These are phyloP conservation scores for Trichoderma hamatum DNA, from an alignment of 2,329 filamentous ascomycete species.

Conservation along the genomic window DNA sequence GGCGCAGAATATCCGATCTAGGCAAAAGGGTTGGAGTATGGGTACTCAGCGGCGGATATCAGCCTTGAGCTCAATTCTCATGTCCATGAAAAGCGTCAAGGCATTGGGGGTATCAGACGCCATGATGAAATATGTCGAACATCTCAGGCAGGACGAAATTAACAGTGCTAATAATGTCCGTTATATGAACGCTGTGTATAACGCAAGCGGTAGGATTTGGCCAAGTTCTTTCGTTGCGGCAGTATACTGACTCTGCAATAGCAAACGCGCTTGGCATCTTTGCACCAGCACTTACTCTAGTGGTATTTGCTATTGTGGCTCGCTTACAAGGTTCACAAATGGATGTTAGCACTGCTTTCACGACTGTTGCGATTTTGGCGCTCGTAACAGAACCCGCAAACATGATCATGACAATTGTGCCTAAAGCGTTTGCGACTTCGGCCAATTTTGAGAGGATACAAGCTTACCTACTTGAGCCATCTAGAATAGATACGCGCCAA, in stretches of 20 bases:
- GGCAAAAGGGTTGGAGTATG: constrained; percentile 45
- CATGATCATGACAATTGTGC: constrained; percentile 49
- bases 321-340: constrained; percentile 31
- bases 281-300: constrained; percentile 43
- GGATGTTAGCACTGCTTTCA: constrained; percentile 45
- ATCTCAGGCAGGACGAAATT: constrained; percentile 39
- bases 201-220: constrained; percentile 41
- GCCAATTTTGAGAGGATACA: constrained; percentile 46
- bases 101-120: constrained; percentile 42
- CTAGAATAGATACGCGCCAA: constrained; percentile 2
- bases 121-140: constrained; percentile 31
- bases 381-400: constrained; percentile 49
- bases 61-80: constrained; percentile 40
- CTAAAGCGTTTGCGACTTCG: constrained; percentile 38
- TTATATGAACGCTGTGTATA: constrained; percentile 47
- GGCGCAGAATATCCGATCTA: constrained; percentile 40
- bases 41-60: constrained; percentile 47
- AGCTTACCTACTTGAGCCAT: constrained; percentile 36
- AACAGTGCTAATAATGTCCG: constrained; percentile 38
- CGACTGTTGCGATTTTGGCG: constrained; percentile 43
- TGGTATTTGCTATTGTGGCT: constrained; percentile 40
- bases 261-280: constrained; percentile 50
- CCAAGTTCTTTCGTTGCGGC: background rate
- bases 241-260: constrained; percentile 23
- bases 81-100: constrained; percentile 46